Evolutionary conservation across 176 grass and related monocot species (phyloP), one percentile per base, ranked within the genome.

Genomic region (Tillandsia leiboldiana): DNA sequence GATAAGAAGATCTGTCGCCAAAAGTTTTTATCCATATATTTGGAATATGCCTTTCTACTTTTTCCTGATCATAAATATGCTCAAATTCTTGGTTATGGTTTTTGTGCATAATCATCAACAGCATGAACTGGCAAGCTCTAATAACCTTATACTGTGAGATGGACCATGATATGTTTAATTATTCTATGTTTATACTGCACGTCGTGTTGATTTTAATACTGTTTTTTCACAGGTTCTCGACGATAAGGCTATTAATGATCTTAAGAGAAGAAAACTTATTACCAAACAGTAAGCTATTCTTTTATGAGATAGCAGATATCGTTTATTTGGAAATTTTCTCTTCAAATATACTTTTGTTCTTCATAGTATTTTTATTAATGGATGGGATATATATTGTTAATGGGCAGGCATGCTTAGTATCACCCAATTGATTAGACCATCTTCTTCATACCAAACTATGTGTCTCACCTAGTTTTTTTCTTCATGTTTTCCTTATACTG

Each of bases 241-340:
- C 63, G 84, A 82, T 18, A 77, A 73, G 75, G 75, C 74, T 53
- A 77, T 90, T 11, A 59, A 76, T 50, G 94, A 82, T 70, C 77
- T 99, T 63, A 90, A 80, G 77, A 86, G 70, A 86, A 90, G 94
- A 80, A 87, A 99, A 50, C 89, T 99, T 67, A 70, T 93, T 50
- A 84, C 48, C 10, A 93, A 88, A 77, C 81, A 93, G 94, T 99
- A 90, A 88, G 73, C 42, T 58, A 68, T 18, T 66, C 79, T 83
- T 75, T 9, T 42, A 42, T 42, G 33, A 42, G 33, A 42, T 6
- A 42, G 33, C 33, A 42, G 33, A 42, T 42, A 42, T 42, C 0
- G 33, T 42, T 42, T 42, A 42, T 42, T 42, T 42, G 33, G 33
- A 42, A 42, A 42, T 7, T 42, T 7, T 42, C 33, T 42, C 33